Base-by-base conservation (phyloP, 2,329 filamentous ascomycete genomes). In the Dothiorella sarmentorum region DNA sequence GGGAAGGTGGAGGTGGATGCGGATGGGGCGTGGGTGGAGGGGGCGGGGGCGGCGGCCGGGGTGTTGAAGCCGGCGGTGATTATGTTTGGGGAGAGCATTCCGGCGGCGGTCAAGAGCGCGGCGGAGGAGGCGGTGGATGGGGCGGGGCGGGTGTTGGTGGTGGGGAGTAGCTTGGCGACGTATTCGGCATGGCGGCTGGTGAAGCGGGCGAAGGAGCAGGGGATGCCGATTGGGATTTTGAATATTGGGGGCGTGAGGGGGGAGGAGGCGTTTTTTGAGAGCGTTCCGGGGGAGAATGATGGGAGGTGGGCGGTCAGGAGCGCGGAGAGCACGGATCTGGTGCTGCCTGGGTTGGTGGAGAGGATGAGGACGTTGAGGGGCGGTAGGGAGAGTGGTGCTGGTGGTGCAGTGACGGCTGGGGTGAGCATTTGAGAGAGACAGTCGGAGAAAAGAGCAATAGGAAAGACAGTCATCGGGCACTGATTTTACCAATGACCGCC, bases 1-100 rank as follows among this genome's bases (percentile, higher is more conserved):
- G 53, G 65, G 11, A 76, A 73, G 24, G 86, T 97, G 1, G 79
- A 88, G 62, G 82, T 89, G 11, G 93, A 97, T 67, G 66, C 69
- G 1, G 91, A 97, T 56, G 93, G 93, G 0, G 93, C 91, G 0
- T 95, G 88, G 90, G 75, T 79, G 75, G 76, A 0, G 86, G 85
- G 64, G 85, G 82, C 70, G 86, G 85, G 64, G 85, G 82, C 70
- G 6, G 71, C 64, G 6, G 90, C 85, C 0, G 94, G 93, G 2
- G 85, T 97, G 35, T 73, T 99, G 58, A 97, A 97, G 69, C 94
- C 94, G 3, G 90, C 90, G 0, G 92, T 99, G 2, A 86, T 92
- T 66, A 97, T 97, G 91, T 97, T 97, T 71, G 94, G 94, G 15
- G 94, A 97, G 74, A 92, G 85, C 61, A 96, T 97, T 51, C 78